Evolutionary conservation across 371 early-diverging fungal species (phyloP), one percentile per base, ranked within the genome.

Genomic region (Actinomucor elegans): DNA sequence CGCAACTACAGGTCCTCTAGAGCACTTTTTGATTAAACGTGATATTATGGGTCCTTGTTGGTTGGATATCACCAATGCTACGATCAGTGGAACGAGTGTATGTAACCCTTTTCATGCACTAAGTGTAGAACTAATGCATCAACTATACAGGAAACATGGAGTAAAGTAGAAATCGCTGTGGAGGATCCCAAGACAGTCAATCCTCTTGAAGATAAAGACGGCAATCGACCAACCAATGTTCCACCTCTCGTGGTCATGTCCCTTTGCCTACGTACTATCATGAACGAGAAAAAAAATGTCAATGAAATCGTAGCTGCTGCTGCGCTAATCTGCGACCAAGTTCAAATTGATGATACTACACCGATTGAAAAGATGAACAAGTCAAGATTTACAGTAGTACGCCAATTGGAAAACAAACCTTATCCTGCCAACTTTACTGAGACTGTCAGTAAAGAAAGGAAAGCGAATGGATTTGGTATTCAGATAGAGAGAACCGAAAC

Each of bases 21-120:
- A 99, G 67, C 84, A 89, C 38, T 89, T 99, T 41, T 65, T 98
- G 24, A 75, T 96, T 23, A 95, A 97, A 66, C 86, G 96, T 34
- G 88, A 93, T 57, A 73, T 99, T 28, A 98, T 95, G 96, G 99
- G 99, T 1, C 99, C 99, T 2, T 90, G 91, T 57, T 99, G 99
- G 99, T 70, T 99, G 5, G 68, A 79, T 26, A 77, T 98, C 32
- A 66, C 58, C 27, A 24, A 50, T 33, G 73, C 84, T 4, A 54
- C 52, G 31, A 52, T 81, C 8, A 70, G 56, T 37, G 66, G 51
- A 28, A 71, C 63, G 9, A 83, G 75, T 51, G 85, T 82, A 70
- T 58, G 64, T 59, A 28, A 4, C 8, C n/a, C n/a, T n/a, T n/a
- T n/a, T n/a, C n/a, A n/a, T n/a, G n/a, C n/a, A n/a, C n/a, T n/a